phyloP scores from a whole-genome alignment of 495 filamentous ascomycete genomes.

The Penicillium goetzii region DNA sequence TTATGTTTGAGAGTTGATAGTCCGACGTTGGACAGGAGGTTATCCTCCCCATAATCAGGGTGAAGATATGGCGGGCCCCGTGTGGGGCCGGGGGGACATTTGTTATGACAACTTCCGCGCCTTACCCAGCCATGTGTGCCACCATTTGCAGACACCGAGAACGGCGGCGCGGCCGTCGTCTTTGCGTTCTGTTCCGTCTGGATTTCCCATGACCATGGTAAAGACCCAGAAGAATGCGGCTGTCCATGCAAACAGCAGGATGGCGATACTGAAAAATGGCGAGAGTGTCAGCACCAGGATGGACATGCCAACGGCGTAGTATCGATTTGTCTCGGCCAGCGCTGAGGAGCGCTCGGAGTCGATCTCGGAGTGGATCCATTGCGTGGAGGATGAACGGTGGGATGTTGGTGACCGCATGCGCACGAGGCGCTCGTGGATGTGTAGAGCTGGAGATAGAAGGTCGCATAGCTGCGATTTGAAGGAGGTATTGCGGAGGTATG shows the following conservation, averaged over 20 bases:
- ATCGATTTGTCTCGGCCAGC: constrained; percentile 22
- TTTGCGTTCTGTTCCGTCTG: constrained; percentile 62
- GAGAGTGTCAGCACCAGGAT: constrained; percentile 56
- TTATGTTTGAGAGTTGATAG: not conserved
- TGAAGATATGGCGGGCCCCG: not conserved
- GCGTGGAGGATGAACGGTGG: constrained; percentile 38
- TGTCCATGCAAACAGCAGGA: constrained; percentile 61
- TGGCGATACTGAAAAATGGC: constrained; percentile 55
- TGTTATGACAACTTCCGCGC: constrained; percentile 35
- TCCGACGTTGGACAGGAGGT: constrained; percentile 5
- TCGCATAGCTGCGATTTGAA: constrained; percentile 44
- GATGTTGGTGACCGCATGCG: constrained; percentile 33
- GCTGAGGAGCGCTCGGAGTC: constrained; percentile 28
- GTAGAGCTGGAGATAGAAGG: constrained; percentile 47
- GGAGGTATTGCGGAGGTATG: constrained; percentile 42
- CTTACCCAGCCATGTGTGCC: constrained; percentile 61
- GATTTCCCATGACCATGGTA: constrained; percentile 63
- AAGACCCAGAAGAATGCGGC: constrained; percentile 68
- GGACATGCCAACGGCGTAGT: constrained; percentile 45
- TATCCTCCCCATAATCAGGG: not conserved
- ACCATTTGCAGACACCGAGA: constrained; percentile 62
- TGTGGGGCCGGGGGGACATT: not conserved
- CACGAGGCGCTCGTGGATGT: constrained; percentile 49
- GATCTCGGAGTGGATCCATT: constrained; percentile 38
- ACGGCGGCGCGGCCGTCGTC: constrained; percentile 66